Evolutionary conservation across 2,329 filamentous ascomycete species (phyloP).

Genomic region (Penicillium sp.): DNA sequence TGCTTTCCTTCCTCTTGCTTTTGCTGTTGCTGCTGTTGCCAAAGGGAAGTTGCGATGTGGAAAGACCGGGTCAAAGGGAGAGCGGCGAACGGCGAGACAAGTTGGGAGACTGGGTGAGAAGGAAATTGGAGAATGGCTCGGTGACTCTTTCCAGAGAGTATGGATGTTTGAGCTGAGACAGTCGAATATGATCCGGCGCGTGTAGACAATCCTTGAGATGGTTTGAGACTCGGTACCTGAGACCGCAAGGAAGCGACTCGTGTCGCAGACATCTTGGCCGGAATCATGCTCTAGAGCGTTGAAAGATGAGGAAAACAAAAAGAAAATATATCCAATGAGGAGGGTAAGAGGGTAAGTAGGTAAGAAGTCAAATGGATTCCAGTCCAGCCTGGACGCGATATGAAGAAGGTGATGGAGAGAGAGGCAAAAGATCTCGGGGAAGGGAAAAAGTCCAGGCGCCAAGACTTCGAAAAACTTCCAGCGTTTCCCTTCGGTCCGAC

Average conservation of each 20-base stretch:
- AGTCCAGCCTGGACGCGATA: conserved; percentile 28
- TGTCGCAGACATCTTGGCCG: conserved; percentile 38
- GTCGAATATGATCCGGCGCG: conserved; percentile 34
- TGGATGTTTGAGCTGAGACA: conserved; percentile 40
- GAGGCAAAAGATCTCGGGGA: conserved; percentile 29
- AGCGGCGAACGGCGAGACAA: conserved; percentile 36
- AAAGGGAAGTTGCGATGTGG: conserved; percentile 34
- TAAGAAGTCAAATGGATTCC: conserved; percentile 10
- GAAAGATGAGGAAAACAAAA: background rate
- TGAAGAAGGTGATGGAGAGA: conserved; percentile 23
- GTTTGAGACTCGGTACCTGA: conserved; percentile 33
- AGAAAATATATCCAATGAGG: background rate
- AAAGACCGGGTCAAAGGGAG: conserved; percentile 41
- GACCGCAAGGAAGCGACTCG: conserved; percentile 40
- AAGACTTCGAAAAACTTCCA: conserved; percentile 40
- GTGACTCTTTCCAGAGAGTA: conserved; percentile 13
- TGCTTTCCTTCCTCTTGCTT: conserved; percentile 40
- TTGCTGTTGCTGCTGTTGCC: conserved; percentile 39
- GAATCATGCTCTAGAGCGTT: conserved; percentile 39
- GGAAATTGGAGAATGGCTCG: conserved; percentile 38
- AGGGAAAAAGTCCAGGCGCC: conserved; percentile 39
- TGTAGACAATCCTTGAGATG: conserved; percentile 36
- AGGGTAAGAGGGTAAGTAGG: too few relatives aligned
- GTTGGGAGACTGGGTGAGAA: conserved; percentile 27
- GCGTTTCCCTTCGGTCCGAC: conserved; percentile 32